Conservation (phyloP, 1,284 basidiomycete genomes). For the Tremellales sp. region DNA sequence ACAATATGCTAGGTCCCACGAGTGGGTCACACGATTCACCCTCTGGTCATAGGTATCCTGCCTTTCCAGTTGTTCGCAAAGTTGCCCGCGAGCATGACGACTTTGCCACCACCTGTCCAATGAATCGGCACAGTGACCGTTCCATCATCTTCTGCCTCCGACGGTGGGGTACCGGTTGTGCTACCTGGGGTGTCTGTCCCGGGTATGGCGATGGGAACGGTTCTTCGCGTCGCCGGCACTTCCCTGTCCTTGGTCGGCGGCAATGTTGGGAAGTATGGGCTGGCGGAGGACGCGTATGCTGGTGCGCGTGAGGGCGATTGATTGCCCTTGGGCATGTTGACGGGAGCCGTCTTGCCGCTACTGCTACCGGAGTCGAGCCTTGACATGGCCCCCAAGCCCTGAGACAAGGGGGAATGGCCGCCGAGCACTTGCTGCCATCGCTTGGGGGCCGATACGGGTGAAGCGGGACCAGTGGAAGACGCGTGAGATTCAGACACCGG, state of each 20-base stretch:
- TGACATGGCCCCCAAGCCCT: conserved; percentile 30
- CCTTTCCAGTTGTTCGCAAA: conserved; percentile 57
- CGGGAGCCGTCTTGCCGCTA: no score
- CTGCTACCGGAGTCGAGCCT: conserved; percentile 15
- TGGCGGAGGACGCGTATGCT: conserved; percentile 16
- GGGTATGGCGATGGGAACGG: conserved; percentile 24
- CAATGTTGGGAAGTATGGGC: no score
- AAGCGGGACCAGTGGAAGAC: not conserved
- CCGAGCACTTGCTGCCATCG: conserved; percentile 35
- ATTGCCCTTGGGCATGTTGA: no score
- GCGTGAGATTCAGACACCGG: not conserved
- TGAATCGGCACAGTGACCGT: conserved; percentile 42
- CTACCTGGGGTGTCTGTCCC: conserved; percentile 4
- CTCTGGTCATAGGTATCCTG: conserved; percentile 52
- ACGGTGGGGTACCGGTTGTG: conserved; percentile 19
- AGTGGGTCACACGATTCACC: conserved; percentile 36
- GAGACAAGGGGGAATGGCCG: conserved; percentile 24
- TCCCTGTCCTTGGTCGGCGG: conserved; percentile 13
- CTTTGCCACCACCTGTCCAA: conserved; percentile 50
- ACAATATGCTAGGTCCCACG: conserved; percentile 1
- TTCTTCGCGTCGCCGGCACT: not conserved
- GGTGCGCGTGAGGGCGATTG: no score
- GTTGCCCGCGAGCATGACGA: conserved; percentile 58
- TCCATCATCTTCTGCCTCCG: conserved; percentile 23
- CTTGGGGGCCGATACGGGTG: not conserved